Base-by-base conservation (phyloP, 768 basidiomycete genomes). In the Psilocybe sp. region DNA sequence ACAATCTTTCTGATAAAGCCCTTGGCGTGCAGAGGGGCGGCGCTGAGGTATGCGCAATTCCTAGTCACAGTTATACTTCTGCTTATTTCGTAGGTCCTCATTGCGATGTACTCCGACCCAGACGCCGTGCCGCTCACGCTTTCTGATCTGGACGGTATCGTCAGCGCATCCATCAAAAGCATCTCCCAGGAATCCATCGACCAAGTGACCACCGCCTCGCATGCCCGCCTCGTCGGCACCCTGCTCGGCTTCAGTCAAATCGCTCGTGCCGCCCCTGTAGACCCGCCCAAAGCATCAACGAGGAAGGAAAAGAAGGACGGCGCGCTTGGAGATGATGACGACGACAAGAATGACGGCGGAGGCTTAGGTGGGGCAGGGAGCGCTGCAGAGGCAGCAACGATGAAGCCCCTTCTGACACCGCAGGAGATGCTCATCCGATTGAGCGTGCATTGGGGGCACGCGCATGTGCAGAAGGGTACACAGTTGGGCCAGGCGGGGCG, bases 11-110 rank as follows among this genome's bases (percentile, higher is more conserved):
- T 0, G 96, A 98, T 66, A 94, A 92, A 68, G 84, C 86, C 6
- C 71, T 92, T 3, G 80, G 92, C 5, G 79, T 98, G 14, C 92
- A 97, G 62, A 82, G 95, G 18, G 92, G 82, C 2, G 85, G 87
- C 7, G 79, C 92, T 19, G 84, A 89, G 58, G 93, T 92, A 58
- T 49, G 71, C n/a, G 7, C 16, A 32, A 1, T 44, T 9, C 18
- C 8, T n/a, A 3, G 35, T 18, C 10, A 12, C n/a, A 16, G 18
- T 6, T 16, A 18, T 1, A 3, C 18, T 8, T 28, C 15, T 14
- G 14, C 42, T 33, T 4, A 44, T 10, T 44, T 39, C n/a, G 19
- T 41, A 77, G 74, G 74, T 77, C 32, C 59, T 78, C 18, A 64
- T 74, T 8, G 64, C 80, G 2, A 74, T 93, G 64, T 84, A 86